Evolutionary conservation across 2,329 filamentous ascomycete genomes (phyloP).

Genomic region (Neopestalotiopsis rosae): DNA sequence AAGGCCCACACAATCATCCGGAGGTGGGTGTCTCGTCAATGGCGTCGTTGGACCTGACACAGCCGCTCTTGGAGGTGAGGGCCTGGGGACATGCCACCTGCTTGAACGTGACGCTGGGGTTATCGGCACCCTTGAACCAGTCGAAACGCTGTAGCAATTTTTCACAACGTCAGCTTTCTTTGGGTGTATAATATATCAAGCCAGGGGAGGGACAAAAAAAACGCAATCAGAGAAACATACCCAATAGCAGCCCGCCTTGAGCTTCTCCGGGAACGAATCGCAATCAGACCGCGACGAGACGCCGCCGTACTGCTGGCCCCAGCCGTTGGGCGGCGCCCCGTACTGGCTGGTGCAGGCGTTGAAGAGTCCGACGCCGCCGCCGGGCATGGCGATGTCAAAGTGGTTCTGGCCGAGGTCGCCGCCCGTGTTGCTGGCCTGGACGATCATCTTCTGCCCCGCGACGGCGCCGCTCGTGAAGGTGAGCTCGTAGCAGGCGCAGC

Average conservation of each 20-base stretch:
- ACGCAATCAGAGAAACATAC: background rate
- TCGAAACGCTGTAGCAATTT: conserved; percentile 53
- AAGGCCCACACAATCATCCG: background rate
- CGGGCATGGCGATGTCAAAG: conserved; percentile 59
- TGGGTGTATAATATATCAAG: too few relatives aligned
- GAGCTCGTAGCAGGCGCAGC: conserved; percentile 68
- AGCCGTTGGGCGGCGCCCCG: conserved; percentile 51
- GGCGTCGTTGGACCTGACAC: conserved; percentile 37
- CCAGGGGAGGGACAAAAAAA: background rate
- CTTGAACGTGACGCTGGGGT: conserved; percentile 59
- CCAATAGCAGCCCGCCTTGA: conserved; percentile 66
- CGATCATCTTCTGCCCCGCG: conserved; percentile 62
- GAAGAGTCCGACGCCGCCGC: conserved; percentile 59
- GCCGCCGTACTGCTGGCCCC: conserved; percentile 65
- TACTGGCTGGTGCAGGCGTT: conserved; percentile 53
- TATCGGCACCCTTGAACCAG: conserved; percentile 66
- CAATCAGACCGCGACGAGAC: conserved; percentile 57
- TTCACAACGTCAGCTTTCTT: too few relatives aligned
- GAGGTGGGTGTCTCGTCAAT: conserved; percentile 39
- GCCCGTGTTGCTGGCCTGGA: conserved; percentile 66
- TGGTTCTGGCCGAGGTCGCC: conserved; percentile 59
- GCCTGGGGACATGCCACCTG: conserved; percentile 60
- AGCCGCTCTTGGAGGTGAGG: conserved; percentile 47
- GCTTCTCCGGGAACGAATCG: conserved; percentile 54
- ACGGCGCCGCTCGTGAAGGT: conserved; percentile 62